Evolutionary conservation across 2,329 filamentous ascomycete genomes (phyloP).

Genomic region (Tolypocladium tundrense): DNA sequence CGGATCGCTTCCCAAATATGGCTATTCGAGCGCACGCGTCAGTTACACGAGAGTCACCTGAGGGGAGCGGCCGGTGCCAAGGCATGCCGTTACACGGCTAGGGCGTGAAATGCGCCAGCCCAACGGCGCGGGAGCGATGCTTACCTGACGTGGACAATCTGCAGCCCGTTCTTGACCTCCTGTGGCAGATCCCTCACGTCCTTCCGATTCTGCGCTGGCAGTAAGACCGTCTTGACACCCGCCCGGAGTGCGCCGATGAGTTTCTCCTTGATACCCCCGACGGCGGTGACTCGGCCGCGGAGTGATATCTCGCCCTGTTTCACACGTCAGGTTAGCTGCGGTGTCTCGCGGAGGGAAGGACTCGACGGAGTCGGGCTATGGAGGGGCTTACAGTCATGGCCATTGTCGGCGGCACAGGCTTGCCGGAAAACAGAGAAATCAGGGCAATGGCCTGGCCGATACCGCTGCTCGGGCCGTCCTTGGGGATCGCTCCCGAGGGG

Average conservation of each 20-base stretch:
- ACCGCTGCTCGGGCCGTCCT: slow-evolving; percentile 80
- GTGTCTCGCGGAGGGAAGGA: not conserved
- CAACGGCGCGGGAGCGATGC: slow-evolving; percentile 13
- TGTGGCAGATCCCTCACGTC: slow-evolving; percentile 83
- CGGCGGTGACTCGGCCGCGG: slow-evolving; percentile 80
- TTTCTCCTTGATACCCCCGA: slow-evolving; percentile 98
- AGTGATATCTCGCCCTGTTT: slow-evolving; percentile 61
- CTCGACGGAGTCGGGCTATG: not conserved
- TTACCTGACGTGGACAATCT: slow-evolving; percentile 84
- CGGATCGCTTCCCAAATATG: slow-evolving; percentile 93
- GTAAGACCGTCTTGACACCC: slow-evolving; percentile 85
- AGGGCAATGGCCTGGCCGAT: slow-evolving; percentile 90
- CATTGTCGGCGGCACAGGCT: slow-evolving; percentile 78
- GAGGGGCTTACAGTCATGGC: slow-evolving; percentile 70
- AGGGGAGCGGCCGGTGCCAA: not conserved
- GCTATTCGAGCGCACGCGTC: slow-evolving; percentile 32
- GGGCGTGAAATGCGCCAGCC: not conserved
- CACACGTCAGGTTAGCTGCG: slow-evolving; percentile 12
- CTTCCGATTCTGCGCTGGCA: slow-evolving; percentile 83
- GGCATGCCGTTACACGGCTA: slow-evolving; percentile 2
- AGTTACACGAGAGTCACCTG: slow-evolving; percentile 13
- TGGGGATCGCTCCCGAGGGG: slow-evolving; percentile 87
- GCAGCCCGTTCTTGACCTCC: slow-evolving; percentile 77
- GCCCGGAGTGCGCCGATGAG: slow-evolving; percentile 87
- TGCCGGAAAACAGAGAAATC: slow-evolving; percentile 79